Evolutionary conservation across 2,329 filamentous ascomycete genomes (phyloP), one percentile per base, ranked within the genome.

Genomic region (Fusarium virguliforme): DNA sequence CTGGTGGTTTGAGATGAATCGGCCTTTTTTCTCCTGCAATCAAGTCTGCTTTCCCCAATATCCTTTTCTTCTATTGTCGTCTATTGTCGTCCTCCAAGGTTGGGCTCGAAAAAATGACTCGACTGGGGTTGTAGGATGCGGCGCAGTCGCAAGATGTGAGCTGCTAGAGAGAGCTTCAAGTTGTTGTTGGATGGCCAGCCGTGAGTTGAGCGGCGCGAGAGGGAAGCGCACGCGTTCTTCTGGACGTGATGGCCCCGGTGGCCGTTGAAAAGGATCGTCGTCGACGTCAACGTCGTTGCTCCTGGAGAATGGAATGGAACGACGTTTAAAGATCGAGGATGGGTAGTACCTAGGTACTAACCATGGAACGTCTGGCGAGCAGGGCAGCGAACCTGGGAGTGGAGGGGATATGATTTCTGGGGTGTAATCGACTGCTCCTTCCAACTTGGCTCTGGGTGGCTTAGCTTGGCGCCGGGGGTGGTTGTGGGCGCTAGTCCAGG

Each of bases 381-480:
- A 64, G 46, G 70, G 58, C 64, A 64, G 60, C 38, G 65, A 67
- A 18, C 18, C 18, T 18, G 18, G 18, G 18, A 18, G 18, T 18
- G 46, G 70, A 70, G 64, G 64, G 70, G 70, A 63, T 63, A 22
- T 64, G 60, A 59, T 41, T 55, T 51, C 37, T 63, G 70, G 59
- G 56, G 62, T 73, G 64, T 70, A 62, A 70, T 70, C 61, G 50
- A 66, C 64, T 57, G 58, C 59, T 37, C 58, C 71, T 64, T 69
- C 63, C 53, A 73, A 64, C 64, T 70, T 75, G 57, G 60, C 72
- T 72, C 40, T 28, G 38, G 59, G 57, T 61, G 67, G 67, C 64
- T 72, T 72, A 73, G 73, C 66, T 72, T 51, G 51, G 65, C 62
- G 43, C 59, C 56, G 60, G 71, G 73, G 41, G 57, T 43, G 43